Evolutionary conservation across 192 early-diverging fungal genomes (phyloP).

Genomic region (Umbelopsis ramanniana): DNA sequence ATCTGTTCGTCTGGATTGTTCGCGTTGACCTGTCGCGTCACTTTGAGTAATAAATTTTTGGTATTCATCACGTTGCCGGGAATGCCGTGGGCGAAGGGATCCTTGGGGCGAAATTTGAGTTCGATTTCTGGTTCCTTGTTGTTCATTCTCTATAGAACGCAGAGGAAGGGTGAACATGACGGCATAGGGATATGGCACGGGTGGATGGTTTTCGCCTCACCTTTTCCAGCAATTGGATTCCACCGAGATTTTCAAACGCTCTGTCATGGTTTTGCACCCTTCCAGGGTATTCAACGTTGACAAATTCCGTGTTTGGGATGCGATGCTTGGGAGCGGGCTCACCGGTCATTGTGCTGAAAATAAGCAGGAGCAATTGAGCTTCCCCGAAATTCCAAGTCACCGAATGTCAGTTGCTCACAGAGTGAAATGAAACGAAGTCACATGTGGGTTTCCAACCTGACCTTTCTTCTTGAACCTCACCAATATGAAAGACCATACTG

Average conservation of each 20-base stretch:
- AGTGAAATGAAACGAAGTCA: background rate
- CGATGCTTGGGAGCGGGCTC: slow-evolving; percentile 17
- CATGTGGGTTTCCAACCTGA: background rate
- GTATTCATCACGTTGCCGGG: slow-evolving; percentile 61
- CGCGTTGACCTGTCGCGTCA: slow-evolving; percentile 51
- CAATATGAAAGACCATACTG: slow-evolving; percentile 4
- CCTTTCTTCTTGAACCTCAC: background rate
- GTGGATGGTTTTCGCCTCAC: slow-evolving; percentile 26
- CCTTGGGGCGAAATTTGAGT: slow-evolving; percentile 53
- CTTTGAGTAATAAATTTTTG: slow-evolving; percentile 62
- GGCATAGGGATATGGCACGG: background rate
- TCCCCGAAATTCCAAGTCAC: too few relatives aligned
- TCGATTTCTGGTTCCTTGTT: slow-evolving; percentile 49
- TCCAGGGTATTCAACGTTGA: slow-evolving; percentile 64
- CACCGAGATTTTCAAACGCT: slow-evolving; percentile 54
- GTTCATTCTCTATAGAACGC: slow-evolving; percentile 42
- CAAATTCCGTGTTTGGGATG: slow-evolving; percentile 39
- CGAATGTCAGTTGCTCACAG: too few relatives aligned
- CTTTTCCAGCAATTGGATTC: slow-evolving; percentile 46
- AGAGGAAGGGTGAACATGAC: background rate
- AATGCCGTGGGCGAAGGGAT: slow-evolving; percentile 70
- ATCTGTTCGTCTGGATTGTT: slow-evolving; percentile 28
- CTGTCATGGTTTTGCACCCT: slow-evolving; percentile 45
- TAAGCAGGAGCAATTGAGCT: background rate
- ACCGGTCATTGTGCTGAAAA: background rate